These are phyloP conservation scores for Cylindrotheca closterium DNA, from an alignment of 108 stramenopile genomes.

Conservation along the genomic window DNA sequence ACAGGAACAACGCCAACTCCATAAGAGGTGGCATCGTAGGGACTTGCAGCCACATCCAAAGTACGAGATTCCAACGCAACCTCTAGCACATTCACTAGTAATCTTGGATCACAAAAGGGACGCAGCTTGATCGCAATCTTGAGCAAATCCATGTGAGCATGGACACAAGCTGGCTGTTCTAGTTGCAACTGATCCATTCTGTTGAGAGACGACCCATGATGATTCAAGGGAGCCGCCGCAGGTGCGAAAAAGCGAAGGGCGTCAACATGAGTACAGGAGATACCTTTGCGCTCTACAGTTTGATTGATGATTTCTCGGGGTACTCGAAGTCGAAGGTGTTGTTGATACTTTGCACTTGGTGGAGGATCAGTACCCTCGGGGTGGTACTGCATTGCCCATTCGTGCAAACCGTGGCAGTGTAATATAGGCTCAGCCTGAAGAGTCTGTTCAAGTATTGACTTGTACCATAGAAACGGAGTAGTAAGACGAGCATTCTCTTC, in stretches of 20 bases:
- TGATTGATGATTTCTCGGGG: conserved; percentile 66
- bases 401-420: conserved; percentile 91
- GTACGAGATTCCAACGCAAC: conserved; percentile 76
- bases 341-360: conserved; percentile 74
- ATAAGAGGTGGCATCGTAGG: conserved; percentile 79
- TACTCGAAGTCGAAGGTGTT: conserved; percentile 76
- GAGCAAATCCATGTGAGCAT: conserved; percentile 95
- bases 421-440: conserved; percentile 76
- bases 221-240: conserved; percentile 75
- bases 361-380: conserved; percentile 39
- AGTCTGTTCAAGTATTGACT: conserved; percentile 56
- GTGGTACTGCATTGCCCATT: conserved; percentile 97
- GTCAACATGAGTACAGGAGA: conserved; percentile 92
- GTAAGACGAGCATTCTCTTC: conserved; percentile 1
- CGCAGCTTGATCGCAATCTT: conserved; percentile 83
- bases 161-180: conserved; percentile 73
- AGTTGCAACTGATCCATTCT: conserved; percentile 60
- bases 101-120: conserved; percentile 62
- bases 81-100: conserved; percentile 59
- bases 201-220: conserved; percentile 49
- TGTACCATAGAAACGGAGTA: conserved; percentile 75
- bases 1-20: conserved; percentile 62
- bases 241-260: conserved; percentile 93
- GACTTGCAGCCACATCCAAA: conserved; percentile 91
- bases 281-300: conserved; percentile 78